Percentiles rank a stretch among this genome's conserved stretches.
These are phyloP conservation scores for Suillus subalutaceus DNA, from an alignment of 768 basidiomycete species.

Conservation along the genomic window DNA sequence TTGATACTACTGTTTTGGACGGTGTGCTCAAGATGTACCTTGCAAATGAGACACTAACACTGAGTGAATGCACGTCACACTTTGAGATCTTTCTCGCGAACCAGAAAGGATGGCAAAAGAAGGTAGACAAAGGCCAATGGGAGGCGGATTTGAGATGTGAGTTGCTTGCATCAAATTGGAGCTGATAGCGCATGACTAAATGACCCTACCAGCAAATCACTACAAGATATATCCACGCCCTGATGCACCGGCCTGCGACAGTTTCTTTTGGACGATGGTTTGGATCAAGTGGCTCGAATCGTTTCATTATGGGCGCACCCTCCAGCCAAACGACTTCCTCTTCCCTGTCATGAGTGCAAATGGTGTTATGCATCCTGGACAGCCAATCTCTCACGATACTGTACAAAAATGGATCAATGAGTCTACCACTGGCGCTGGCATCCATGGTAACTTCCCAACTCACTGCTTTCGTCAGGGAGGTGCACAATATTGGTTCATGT, in stretches of 20 bases:
- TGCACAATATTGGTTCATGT: slow-evolving; percentile 37
- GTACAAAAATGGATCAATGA: slow-evolving; percentile 25
- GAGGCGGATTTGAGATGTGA: slow-evolving; percentile 19
- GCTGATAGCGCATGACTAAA: neutral
- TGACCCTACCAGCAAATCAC: slow-evolving; percentile 10
- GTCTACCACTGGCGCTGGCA: neutral
- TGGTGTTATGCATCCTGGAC: slow-evolving; percentile 25
- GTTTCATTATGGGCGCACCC: slow-evolving; percentile 5
- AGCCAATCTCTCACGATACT: slow-evolving; percentile 25
- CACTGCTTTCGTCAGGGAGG: slow-evolving; percentile 34
- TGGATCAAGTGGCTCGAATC: slow-evolving; percentile 12
- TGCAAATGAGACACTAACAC: slow-evolving; percentile 1
- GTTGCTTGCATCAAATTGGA: neutral
- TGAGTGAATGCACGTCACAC: slow-evolving; percentile 15
- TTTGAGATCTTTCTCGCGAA: slow-evolving; percentile 26
- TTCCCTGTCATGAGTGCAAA: slow-evolving; percentile 28
- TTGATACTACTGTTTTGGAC: slow-evolving; percentile 3
- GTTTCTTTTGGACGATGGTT: neutral
- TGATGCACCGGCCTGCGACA: neutral
- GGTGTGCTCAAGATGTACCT: slow-evolving; percentile 11
- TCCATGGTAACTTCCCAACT: slow-evolving; percentile 24
- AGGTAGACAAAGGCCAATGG: slow-evolving; percentile 27
- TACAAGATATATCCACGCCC: slow-evolving; percentile 2
- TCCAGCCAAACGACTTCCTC: slow-evolving; percentile 20
- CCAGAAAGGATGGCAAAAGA: slow-evolving; percentile 29